Evolutionary conservation across 495 filamentous ascomycete species (phyloP).

Genomic region (Niebla homalea): DNA sequence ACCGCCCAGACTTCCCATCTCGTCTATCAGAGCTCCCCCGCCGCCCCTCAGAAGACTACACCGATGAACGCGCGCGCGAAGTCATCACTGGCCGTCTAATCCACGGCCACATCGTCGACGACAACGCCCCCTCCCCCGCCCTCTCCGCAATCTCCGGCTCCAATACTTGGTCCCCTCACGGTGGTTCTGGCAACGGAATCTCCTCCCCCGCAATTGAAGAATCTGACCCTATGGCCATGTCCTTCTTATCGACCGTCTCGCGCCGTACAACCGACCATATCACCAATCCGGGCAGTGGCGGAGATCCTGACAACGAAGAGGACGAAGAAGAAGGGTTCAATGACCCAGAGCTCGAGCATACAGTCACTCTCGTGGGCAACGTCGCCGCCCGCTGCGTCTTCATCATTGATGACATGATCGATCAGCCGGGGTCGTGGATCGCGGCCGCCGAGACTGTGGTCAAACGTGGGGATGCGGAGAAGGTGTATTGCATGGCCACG

Average conservation of each 20-base stretch:
- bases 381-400: conserved; percentile 76
- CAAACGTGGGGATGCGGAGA: conserved; percentile 79
- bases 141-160: conserved; percentile 50
- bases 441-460: conserved; percentile 96
- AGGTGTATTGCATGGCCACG: conserved; percentile 94
- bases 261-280: conserved; percentile 44
- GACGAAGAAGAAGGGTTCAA: conserved; percentile 74
- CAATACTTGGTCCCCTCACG: conserved; percentile 28
- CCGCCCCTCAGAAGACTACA: conserved; percentile 53
- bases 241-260: conserved; percentile 49
- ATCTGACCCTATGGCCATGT: conserved; percentile 50
- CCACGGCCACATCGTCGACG: conserved; percentile 93
- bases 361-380: conserved; percentile 90
- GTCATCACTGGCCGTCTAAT: conserved; percentile 84
- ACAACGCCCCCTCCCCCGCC: conserved; percentile 71
- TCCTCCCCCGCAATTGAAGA: conserved; percentile 33
- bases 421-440: conserved; percentile 93
- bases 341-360: conserved; percentile 69
- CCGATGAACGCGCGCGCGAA: conserved; percentile 74
- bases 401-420: conserved; percentile 98
- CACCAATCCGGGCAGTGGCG: conserved; percentile 19
- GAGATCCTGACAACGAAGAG: conserved; percentile 66
- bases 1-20: conserved; percentile 20
- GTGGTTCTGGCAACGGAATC: conserved; percentile 18
- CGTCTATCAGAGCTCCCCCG: conserved; percentile 23